These are phyloP conservation scores for Pseudopediastrum boryanum DNA, from an alignment of 139 green algal genomes.

Conservation along the genomic window DNA sequence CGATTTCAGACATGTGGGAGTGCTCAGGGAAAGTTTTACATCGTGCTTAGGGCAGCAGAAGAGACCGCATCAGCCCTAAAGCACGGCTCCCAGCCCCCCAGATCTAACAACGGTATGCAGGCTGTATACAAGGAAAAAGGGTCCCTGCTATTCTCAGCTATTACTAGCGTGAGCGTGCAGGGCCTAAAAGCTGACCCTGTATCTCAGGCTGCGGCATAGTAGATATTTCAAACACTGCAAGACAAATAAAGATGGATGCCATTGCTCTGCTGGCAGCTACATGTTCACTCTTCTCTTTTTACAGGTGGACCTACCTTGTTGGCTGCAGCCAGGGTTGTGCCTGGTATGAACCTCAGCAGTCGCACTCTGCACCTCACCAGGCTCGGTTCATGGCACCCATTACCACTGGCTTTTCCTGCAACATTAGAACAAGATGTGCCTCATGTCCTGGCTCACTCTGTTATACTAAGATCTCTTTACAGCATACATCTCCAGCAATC, in stretches of 20 bases:
- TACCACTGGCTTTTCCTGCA: no score
- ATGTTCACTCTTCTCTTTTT: background rate
- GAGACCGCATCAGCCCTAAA: no score
- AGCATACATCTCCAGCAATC: background rate
- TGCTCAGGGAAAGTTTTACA: no score
- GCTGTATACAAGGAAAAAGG: no score
- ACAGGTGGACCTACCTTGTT: background rate
- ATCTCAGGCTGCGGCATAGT: background rate
- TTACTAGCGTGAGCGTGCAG: no score
- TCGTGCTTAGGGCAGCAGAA: no score
- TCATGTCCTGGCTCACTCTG: background rate
- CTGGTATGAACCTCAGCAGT: conserved; percentile 21
- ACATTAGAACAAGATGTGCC: background rate
- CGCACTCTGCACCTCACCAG: conserved; percentile 9
- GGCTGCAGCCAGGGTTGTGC: background rate
- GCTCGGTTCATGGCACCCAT: no score
- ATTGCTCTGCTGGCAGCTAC: background rate
- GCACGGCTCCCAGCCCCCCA: no score
- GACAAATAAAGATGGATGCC: background rate
- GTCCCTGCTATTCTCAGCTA: no score
- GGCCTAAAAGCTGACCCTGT: no score
- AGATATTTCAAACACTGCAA: background rate
- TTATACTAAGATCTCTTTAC: background rate
- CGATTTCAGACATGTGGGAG: no score
- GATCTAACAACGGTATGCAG: no score